Base-by-base conservation (phyloP, 2,329 filamentous ascomycete species). In the Purpureocillium takamizusanense region DNA sequence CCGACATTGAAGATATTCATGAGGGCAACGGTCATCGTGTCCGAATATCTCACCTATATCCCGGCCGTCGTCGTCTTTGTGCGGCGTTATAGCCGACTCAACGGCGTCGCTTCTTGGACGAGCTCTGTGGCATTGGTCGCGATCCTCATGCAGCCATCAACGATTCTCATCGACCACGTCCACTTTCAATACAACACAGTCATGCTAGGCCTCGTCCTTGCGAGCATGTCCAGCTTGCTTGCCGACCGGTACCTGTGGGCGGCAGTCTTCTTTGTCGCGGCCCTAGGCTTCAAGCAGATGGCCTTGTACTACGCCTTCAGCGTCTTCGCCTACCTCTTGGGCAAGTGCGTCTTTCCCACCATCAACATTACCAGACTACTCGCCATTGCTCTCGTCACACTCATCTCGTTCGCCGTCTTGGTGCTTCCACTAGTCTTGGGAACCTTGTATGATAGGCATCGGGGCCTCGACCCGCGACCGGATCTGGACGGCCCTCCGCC, bases 281-380 rank as follows among this genome's bases (percentile, higher is more conserved):
- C 90, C 3, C 69, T 98, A n/a, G 87, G 87, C 6, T 98, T 97
- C 71, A 98, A 98, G 69, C 92, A 98, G 61, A 98, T 98, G 94
- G 90, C 90, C 1, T 72, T 98, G 13, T 98, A 97, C 66, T 98
- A 95, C 61, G 88, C 94, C 3, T 89, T 94, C 12, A 81, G 83
- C 15, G 81, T 97, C 41, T 97, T 97, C 58, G 83, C 87, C 25
- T 98, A 89, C 54, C 78, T 98, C 2, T 69, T 97, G 1, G 92
- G 90, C 8, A 79, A 81, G 53, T 95, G 89, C 55, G 51, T 94
- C n/a, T 82, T 81, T 46, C 89, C 89, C 1, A 69, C 70, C 10
- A 62, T 89, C 51, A 81, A 83, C 40, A 51, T 81, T 2, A 57
- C 72, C 0, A 78, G 87, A 3, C 76, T 97, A 17, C 47, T 92